Percentiles rank a stretch among this genome's conserved stretches.
These are phyloP conservation scores for Paradendryphiella salina DNA, from an alignment of 2,329 filamentous ascomycete species.

Conservation along the genomic window DNA sequence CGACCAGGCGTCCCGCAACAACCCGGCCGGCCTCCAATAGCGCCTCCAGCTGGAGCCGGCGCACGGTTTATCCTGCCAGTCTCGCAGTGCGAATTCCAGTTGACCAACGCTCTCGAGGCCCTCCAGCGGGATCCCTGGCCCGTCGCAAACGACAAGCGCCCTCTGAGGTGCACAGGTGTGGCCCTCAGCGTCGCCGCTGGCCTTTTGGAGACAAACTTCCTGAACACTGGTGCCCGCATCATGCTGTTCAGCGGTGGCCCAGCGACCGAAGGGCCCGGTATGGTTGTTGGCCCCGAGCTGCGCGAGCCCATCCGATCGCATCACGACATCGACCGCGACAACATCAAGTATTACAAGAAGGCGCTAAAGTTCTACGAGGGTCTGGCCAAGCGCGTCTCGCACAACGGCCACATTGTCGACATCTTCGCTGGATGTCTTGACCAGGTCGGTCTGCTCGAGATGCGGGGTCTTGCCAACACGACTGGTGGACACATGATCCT, in stretches of 20 bases:
- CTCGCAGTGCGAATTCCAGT: constrained; percentile 93
- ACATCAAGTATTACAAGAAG: constrained; percentile 99
- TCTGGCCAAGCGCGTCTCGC: constrained; percentile 88
- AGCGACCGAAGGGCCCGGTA: constrained; percentile 92
- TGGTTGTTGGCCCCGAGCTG: constrained; percentile 94
- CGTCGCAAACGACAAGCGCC: constrained; percentile 88
- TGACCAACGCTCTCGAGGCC: constrained; percentile 93
- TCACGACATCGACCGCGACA: constrained; percentile 97
- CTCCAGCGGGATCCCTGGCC: constrained; percentile 98
- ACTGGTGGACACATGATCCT: constrained; percentile 98
- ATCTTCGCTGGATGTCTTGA: constrained; percentile 97
- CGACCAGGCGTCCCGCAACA: constrained; percentile 71
- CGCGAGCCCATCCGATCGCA: constrained; percentile 96
- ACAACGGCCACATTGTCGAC: constrained; percentile 96
- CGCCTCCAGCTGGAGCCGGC: constrained; percentile 74
- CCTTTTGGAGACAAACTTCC: constrained; percentile 89
- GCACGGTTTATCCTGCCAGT: constrained; percentile 92
- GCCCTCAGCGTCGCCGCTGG: constrained; percentile 95
- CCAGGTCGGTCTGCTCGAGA: constrained; percentile 94
- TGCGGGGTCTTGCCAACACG: constrained; percentile 95
- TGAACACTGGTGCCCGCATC: constrained; percentile 90
- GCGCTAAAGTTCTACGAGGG: constrained; percentile 97
- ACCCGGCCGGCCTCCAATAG: constrained; percentile 68
- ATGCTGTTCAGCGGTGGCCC: constrained; percentile 97
- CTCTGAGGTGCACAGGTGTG: constrained; percentile 89